Percentiles rank a stretch among this genome's conserved stretches.
Conservation (phyloP, 805 yeast genomes). For the Clavispora santaluciae region DNA sequence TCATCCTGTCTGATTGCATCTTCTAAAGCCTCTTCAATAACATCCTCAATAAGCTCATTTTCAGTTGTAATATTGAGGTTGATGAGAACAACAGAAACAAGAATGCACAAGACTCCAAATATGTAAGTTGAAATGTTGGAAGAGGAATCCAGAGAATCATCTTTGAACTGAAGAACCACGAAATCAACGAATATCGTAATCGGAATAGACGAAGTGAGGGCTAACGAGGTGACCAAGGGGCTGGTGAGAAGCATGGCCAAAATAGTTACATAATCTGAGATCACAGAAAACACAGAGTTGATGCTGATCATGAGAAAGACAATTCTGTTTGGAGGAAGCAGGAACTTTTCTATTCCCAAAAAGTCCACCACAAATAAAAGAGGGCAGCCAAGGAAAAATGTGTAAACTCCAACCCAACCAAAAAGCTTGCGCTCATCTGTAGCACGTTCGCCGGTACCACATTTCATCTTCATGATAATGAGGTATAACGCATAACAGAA, state of each 20-base stretch:
- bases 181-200: conserved; percentile 48
- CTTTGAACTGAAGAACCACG: conserved; percentile 25
- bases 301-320: conserved; percentile 31
- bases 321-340: conserved; percentile 32
- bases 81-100: conserved; percentile 43
- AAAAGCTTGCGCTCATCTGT: conserved; percentile 45
- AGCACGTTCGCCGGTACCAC: conserved; percentile 40
- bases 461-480: conserved; percentile 37
- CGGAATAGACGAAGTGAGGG: conserved; percentile 50
- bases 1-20: conserved; percentile 46
- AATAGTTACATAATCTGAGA: conserved; percentile 48
- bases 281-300: conserved; percentile 42
- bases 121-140: conserved; percentile 30
- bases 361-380: conserved; percentile 30
- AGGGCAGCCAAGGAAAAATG: conserved; percentile 39
- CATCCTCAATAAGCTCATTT: conserved; percentile 41
- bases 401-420: conserved; percentile 42
- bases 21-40: conserved; percentile 44
- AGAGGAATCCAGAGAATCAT: conserved; percentile 12
- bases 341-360: conserved; percentile 38
- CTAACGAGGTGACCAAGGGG: conserved; percentile 48
- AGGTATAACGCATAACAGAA: conserved; percentile 44
- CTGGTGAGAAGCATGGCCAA: conserved; percentile 49
- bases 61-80: conserved; percentile 41
- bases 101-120: conserved; percentile 44